These are phyloP conservation scores for Pinus tabuliformis DNA, from an alignment of 75 land plant genomes.

Conservation along the genomic window DNA sequence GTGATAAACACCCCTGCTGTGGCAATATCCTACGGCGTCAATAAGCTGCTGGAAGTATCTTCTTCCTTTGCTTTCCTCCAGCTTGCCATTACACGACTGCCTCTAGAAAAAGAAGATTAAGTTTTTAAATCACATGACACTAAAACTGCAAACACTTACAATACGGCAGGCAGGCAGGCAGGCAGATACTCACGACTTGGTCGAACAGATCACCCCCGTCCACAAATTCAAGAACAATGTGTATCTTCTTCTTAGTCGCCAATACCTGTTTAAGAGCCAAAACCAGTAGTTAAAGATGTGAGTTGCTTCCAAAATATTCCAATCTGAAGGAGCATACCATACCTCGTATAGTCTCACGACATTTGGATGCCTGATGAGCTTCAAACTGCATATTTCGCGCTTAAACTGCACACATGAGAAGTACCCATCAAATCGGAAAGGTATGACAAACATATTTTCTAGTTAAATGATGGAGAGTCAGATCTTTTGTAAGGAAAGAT, in stretches of 20 bases:
- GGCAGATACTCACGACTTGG: constrained; percentile 61
- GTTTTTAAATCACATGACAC: background rate
- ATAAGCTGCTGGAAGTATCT: constrained; percentile 71
- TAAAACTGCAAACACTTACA: background rate
- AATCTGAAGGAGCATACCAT: background rate
- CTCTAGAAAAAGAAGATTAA: background rate
- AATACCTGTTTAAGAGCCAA: constrained; percentile 41
- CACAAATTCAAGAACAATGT: constrained; percentile 73
- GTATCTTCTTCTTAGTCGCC: constrained; percentile 80
- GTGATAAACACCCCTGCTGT: constrained; percentile 64
- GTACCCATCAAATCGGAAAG: background rate
- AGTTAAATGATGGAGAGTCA: too few species aligned
- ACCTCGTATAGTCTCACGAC: constrained; percentile 72
- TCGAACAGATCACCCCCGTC: constrained; percentile 76
- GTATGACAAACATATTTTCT: too few species aligned
- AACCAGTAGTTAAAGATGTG: background rate
- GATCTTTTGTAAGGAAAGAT: background rate
- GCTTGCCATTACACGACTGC: constrained; percentile 46
- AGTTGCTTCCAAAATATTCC: background rate
- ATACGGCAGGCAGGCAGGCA: background rate
- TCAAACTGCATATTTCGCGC: constrained; percentile 64
- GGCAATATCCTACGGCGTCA: constrained; percentile 69
- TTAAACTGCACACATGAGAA: constrained; percentile 38
- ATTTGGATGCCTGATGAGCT: constrained; percentile 65
- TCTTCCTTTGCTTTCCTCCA: constrained; percentile 40